Conservation (phyloP, 1,284 basidiomycete species). For the Naganishia liquefaciens region DNA sequence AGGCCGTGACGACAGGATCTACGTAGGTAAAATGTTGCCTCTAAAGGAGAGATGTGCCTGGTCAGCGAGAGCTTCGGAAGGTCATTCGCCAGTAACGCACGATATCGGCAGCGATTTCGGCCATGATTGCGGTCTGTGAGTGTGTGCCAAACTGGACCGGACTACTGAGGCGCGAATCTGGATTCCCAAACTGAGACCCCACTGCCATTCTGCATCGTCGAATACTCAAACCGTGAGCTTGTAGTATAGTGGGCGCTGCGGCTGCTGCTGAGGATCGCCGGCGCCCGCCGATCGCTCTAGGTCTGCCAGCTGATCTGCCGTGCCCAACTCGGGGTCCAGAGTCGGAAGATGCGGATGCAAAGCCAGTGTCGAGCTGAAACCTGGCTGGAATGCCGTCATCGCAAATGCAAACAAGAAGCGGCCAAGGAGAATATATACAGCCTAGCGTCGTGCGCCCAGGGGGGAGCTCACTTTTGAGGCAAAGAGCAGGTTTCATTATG, state of each 20-base stretch:
- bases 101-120: slow-evolving; percentile 40
- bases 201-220: no score
- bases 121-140: slow-evolving; percentile 34
- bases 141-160: not conserved
- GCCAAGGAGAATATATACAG: not conserved
- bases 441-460: no score
- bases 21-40: slow-evolving; percentile 77
- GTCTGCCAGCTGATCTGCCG: no score
- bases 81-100: slow-evolving; percentile 29
- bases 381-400: slow-evolving; percentile 3
- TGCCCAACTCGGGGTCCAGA: not conserved
- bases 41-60: slow-evolving; percentile 34
- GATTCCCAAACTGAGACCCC: no score
- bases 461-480: no score
- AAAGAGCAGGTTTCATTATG: not conserved
- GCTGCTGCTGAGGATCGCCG: no score
- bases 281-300: no score
- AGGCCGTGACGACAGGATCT: slow-evolving; percentile 89
- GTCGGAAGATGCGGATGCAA: not conserved
- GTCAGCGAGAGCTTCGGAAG: slow-evolving; percentile 1
- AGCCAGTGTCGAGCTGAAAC: slow-evolving; percentile 3
- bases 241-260: no score
- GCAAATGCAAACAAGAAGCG: slow-evolving; percentile 1
- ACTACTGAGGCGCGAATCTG: not conserved
- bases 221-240: no score